Conservation (phyloP, 768 basidiomycete genomes). For the Gymnopilus junonius region DNA sequence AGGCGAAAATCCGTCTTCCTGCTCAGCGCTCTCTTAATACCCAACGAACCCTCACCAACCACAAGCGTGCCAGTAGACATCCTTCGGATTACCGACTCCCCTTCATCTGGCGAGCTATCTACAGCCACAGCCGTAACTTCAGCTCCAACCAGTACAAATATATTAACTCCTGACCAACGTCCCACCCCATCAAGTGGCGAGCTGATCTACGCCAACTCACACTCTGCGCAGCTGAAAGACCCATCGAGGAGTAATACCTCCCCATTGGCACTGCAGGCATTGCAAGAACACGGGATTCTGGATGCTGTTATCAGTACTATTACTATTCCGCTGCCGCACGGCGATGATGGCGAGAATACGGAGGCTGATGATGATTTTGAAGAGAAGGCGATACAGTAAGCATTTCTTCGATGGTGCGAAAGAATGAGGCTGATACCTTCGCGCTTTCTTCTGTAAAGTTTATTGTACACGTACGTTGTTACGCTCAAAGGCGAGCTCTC, state of each 20-base stretch:
- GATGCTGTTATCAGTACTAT: slow-evolving; percentile 56
- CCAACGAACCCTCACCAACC: slow-evolving; percentile 29
- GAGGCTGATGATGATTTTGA: slow-evolving; percentile 64
- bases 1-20: slow-evolving; percentile 83
- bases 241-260: slow-evolving; percentile 61
- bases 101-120: not conserved
- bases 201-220: slow-evolving; percentile 74
- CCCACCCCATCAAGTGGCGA: slow-evolving; percentile 22
- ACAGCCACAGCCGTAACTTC: not conserved
- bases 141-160: slow-evolving; percentile 14
- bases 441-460: slow-evolving; percentile 29
- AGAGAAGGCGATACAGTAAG: slow-evolving; percentile 64
- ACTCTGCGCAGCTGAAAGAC: slow-evolving; percentile 62
- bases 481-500: slow-evolving; percentile 39
- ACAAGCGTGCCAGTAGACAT: slow-evolving; percentile 17
- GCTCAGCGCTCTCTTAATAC: slow-evolving; percentile 69
- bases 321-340: slow-evolving; percentile 61
- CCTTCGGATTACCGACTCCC: slow-evolving; percentile 10
- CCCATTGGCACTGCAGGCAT: slow-evolving; percentile 47
- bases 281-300: slow-evolving; percentile 50
- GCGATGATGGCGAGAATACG: slow-evolving; percentile 67
- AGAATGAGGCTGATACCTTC: not conserved
- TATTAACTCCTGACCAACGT: slow-evolving; percentile 26
- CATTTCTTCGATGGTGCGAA: slow-evolving; percentile 1
- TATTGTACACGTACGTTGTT: slow-evolving; percentile 57